These are phyloP conservation scores for Ashbya aceris DNA, from an alignment of 1,139 yeast species.

Conservation along the genomic window DNA sequence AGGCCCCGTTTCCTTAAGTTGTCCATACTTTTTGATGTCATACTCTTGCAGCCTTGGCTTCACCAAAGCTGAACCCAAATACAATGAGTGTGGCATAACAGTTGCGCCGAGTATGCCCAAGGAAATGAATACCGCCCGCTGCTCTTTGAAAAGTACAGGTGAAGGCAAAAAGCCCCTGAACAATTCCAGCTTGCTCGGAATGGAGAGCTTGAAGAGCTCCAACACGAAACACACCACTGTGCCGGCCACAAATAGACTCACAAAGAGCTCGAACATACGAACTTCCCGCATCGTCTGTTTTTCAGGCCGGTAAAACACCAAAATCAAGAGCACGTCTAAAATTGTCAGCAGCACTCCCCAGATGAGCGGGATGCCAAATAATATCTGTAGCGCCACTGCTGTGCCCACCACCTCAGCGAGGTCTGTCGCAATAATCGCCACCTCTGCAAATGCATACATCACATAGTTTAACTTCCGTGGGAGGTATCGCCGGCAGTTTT, in stretches of 20 bases:
- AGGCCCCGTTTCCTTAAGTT: conserved; percentile 39
- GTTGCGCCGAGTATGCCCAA: conserved; percentile 95
- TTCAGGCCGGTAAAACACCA: conserved; percentile 83
- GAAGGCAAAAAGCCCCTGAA: conserved; percentile 75
- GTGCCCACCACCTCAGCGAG: conserved; percentile 92
- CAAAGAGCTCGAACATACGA: conserved; percentile 75
- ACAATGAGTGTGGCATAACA: conserved; percentile 94
- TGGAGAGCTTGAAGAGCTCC: conserved; percentile 62
- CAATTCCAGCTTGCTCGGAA: conserved; percentile 47
- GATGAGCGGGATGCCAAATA: conserved; percentile 66
- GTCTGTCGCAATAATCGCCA: conserved; percentile 88
- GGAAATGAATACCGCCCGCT: conserved; percentile 74
- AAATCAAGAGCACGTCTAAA: conserved; percentile 72
- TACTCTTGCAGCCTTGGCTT: conserved; percentile 80
- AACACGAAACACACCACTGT: conserved; percentile 81
- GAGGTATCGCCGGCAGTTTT: conserved; percentile 71
- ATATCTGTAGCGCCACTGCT: conserved; percentile 77
- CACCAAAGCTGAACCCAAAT: conserved; percentile 86
- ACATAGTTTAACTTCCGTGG: conserved; percentile 51
- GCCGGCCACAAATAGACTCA: conserved; percentile 63
- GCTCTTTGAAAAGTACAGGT: conserved; percentile 57
- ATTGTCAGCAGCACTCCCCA: conserved; percentile 76
- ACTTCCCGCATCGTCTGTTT: conserved; percentile 58
- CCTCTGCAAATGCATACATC: conserved; percentile 68
- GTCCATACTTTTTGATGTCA: conserved; percentile 48